These are phyloP conservation scores for Aspergillus sp. DNA, from an alignment of 2,329 filamentous ascomycete genomes.

Conservation along the genomic window DNA sequence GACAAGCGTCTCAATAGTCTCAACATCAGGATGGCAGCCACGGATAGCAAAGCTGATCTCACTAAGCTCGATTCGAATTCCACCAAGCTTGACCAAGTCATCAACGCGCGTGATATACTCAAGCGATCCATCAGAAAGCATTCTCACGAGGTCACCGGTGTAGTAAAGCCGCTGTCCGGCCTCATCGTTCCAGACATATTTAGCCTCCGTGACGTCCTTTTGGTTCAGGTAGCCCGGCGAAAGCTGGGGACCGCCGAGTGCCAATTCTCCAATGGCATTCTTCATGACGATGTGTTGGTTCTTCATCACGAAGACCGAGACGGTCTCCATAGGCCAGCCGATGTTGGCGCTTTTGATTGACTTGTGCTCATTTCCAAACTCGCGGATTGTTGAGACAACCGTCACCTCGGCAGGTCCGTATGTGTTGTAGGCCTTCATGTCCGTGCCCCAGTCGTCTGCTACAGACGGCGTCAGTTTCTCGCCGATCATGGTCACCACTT, in stretches of 20 bases:
- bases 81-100: conserved; percentile 28
- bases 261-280: conserved; percentile 30
- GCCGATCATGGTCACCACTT: conserved; percentile 37
- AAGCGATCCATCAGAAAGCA: conserved; percentile 26
- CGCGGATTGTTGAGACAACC: conserved; percentile 32
- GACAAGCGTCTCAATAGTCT: conserved; percentile 34
- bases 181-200: conserved; percentile 33
- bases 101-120: conserved; percentile 30
- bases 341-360: conserved; percentile 30
- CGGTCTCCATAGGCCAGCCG: conserved; percentile 31
- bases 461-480: conserved; percentile 34
- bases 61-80: conserved; percentile 29
- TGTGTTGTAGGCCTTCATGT: conserved; percentile 38
- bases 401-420: conserved; percentile 43
- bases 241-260: conserved; percentile 31
- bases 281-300: conserved; percentile 25
- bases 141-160: conserved; percentile 34
- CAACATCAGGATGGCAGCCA: conserved; percentile 28
- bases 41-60: conserved; percentile 36
- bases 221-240: conserved; percentile 32
- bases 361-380: conserved; percentile 27
- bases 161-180: conserved; percentile 28
- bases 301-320: conserved; percentile 31
- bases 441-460: conserved; percentile 38
- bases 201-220: conserved; percentile 28